Evolutionary conservation across 345 rosid genomes (phyloP).

Genomic region (Kernera saxatilis): DNA sequence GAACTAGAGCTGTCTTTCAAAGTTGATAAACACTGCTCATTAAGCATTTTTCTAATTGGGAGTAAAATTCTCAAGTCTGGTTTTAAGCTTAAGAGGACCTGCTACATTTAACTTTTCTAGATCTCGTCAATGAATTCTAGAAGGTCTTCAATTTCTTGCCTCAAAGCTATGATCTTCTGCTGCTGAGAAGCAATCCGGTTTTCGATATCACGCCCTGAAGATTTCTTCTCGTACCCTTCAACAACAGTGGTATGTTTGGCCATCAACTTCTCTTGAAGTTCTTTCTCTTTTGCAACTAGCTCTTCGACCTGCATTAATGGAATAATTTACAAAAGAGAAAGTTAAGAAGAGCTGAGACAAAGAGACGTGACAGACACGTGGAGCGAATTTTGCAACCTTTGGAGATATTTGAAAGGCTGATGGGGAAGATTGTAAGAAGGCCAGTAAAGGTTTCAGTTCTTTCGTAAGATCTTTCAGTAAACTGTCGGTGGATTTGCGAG

Average conservation of each 20-base stretch:
- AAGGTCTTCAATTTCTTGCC: conserved; percentile 86
- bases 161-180: conserved; percentile 58
- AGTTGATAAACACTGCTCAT: conserved; percentile 10
- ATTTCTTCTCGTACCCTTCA: conserved; percentile 37
- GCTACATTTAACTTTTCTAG: conserved; percentile 26
- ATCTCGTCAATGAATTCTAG: conserved; percentile 75
- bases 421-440: conserved; percentile 66
- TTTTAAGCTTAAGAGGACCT: not conserved
- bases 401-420: conserved; percentile 64
- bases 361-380: not conserved
- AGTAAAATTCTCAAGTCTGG: conserved; percentile 1
- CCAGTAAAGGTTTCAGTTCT: conserved; percentile 56
- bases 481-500: conserved; percentile 76
- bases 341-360: not conserved
- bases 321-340: not conserved
- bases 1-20: not conserved
- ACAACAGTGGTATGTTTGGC: conserved; percentile 53
- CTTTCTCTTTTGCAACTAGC: conserved; percentile 74
- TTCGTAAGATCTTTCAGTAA: conserved; percentile 71
- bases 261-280: conserved; percentile 67
- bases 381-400: conserved; percentile 45
- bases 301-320: conserved; percentile 65
- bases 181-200: conserved; percentile 63
- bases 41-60: not conserved
- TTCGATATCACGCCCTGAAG: conserved; percentile 65